phyloP scores from a whole-genome alignment of 2,329 filamentous ascomycete species.

The Arthroderma uncinatum region DNA sequence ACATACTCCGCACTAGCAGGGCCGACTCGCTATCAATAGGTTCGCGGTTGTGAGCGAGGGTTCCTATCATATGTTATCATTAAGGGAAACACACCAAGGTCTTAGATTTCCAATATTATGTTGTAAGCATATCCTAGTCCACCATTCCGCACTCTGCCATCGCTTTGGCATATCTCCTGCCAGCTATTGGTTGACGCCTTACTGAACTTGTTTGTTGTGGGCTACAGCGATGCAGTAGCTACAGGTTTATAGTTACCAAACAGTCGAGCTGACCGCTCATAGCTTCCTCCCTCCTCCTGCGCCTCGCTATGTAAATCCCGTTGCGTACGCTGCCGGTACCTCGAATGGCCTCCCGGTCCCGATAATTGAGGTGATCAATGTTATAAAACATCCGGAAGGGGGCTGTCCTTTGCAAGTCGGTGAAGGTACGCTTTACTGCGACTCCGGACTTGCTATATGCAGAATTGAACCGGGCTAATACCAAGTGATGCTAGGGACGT shows the following conservation, averaged over 20 bases:
- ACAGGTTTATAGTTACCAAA: not conserved
- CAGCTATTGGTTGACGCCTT: not conserved
- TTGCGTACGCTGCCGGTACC: slow-evolving; percentile 61
- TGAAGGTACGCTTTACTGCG: slow-evolving; percentile 53
- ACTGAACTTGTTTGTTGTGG: not conserved
- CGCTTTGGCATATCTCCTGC: not conserved
- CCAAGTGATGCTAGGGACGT: slow-evolving; percentile 54
- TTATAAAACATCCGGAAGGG: slow-evolving; percentile 64
- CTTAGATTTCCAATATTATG: not conserved
- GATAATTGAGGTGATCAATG: slow-evolving; percentile 90
- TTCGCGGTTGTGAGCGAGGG: not conserved
- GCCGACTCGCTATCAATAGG: not conserved
- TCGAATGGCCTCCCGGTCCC: slow-evolving; percentile 57
- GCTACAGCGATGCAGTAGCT: slow-evolving; percentile 1
- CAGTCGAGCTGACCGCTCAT: slow-evolving; percentile 26
- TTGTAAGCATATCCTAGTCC: not conserved
- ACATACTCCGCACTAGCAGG: not conserved
- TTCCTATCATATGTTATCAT: not conserved
- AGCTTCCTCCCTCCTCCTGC: slow-evolving; percentile 78
- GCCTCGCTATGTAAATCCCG: slow-evolving; percentile 65
- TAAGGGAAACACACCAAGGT: not conserved
- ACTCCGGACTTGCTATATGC: not conserved
- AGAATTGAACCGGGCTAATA: not conserved
- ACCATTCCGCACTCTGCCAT: not conserved
- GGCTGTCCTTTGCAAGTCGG: slow-evolving; percentile 87